These are phyloP conservation scores for Sporothrix pseudoabietina DNA, from an alignment of 2,329 filamentous ascomycete species.

Conservation along the genomic window DNA sequence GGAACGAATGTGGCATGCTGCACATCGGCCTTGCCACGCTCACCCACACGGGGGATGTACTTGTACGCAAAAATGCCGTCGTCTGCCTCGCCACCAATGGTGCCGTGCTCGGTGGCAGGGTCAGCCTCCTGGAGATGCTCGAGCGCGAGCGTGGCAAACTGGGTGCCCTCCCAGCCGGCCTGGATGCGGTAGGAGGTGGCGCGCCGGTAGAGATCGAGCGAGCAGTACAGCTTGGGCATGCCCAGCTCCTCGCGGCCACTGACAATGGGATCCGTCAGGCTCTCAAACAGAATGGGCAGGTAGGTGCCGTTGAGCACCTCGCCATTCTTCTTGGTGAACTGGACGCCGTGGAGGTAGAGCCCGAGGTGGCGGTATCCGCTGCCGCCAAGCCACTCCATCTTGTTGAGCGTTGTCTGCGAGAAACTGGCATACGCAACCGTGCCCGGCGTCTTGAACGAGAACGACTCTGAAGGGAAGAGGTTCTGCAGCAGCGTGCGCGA, in stretches of 20 bases:
- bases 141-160: conserved; percentile 36
- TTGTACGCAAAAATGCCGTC: conserved; percentile 57
- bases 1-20: conserved; percentile 53
- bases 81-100: conserved; percentile 44
- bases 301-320: conserved; percentile 54
- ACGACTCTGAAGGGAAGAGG: conserved; percentile 48
- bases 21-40: conserved; percentile 54
- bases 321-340: conserved; percentile 56
- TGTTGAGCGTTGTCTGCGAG: conserved; percentile 48
- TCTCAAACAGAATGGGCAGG: conserved; percentile 61
- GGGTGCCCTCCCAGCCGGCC: conserved; percentile 47
- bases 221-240: conserved; percentile 61
- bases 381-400: conserved; percentile 64
- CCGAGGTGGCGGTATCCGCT: conserved; percentile 60
- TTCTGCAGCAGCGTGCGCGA: conserved; percentile 53
- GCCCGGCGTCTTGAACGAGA: conserved; percentile 47
- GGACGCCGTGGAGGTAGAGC: conserved; percentile 63
- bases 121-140: conserved; percentile 34
- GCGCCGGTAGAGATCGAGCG: conserved; percentile 49
- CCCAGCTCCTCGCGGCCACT: conserved; percentile 63
- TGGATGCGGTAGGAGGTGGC: conserved; percentile 44
- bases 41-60: conserved; percentile 59
- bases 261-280: conserved; percentile 60
- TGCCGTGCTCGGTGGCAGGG: conserved; percentile 22
- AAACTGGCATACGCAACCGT: conserved; percentile 51